These are phyloP conservation scores for Nasturtium officinale DNA, from an alignment of 345 rosid species.

Conservation along the genomic window DNA sequence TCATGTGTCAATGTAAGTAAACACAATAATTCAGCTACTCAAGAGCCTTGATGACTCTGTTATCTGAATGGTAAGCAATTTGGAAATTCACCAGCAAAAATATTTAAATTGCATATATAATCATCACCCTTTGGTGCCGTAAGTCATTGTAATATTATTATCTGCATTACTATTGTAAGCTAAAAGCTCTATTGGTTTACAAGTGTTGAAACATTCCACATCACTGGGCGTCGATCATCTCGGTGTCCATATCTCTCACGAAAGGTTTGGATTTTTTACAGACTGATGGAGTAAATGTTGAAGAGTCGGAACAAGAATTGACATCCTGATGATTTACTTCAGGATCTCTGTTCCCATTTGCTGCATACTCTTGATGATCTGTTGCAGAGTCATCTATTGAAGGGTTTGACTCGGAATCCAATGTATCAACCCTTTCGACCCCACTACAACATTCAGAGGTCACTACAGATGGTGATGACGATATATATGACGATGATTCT, in stretches of 20 bases:
- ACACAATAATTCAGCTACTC: not conserved
- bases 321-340: not conserved
- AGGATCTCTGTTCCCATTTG: conserved; percentile 24
- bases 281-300: conserved; percentile 3
- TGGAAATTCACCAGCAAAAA: conserved; percentile 1
- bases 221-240: conserved; percentile 34
- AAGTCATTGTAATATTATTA: conserved; percentile 10
- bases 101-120: not conserved
- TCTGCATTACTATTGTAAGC: conserved; percentile 24
- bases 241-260: conserved; percentile 13
- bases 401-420: conserved; percentile 33
- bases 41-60: not conserved
- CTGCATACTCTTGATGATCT: conserved; percentile 17
- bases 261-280: conserved; percentile 8
- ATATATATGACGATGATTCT: not conserved
- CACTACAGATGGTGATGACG: conserved; percentile 9
- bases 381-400: conserved; percentile 14
- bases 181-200: conserved; percentile 13
- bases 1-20: not conserved
- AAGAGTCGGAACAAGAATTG: conserved; percentile 9
- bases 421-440: conserved; percentile 21
- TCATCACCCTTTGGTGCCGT: conserved; percentile 2
- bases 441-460: conserved; percentile 24
- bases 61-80: conserved; percentile 17
- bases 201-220: not conserved